These are phyloP conservation scores for Cladophialophora yegresii DNA, from an alignment of 2,329 filamentous ascomycete genomes.

Conservation along the genomic window DNA sequence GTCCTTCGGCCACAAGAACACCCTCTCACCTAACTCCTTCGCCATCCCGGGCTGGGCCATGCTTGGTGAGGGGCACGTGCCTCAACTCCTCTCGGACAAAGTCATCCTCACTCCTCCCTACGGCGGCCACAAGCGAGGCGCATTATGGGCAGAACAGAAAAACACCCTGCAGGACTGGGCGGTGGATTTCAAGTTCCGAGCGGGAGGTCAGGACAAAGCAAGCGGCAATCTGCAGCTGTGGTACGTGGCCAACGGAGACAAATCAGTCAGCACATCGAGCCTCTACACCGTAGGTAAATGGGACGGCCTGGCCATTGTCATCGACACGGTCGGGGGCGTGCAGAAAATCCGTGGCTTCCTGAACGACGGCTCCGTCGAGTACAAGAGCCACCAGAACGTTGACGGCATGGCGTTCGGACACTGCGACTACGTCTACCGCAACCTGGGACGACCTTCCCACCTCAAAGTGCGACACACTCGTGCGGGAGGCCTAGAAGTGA, in stretches of 20 bases:
- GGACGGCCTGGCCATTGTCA: conserved; percentile 82
- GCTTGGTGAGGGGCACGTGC: conserved; percentile 57
- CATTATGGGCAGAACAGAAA: conserved; percentile 72
- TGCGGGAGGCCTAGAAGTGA: conserved; percentile 67
- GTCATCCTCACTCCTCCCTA: conserved; percentile 86
- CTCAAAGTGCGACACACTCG: conserved; percentile 71
- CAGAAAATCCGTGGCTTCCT: conserved; percentile 86
- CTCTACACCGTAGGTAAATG: conserved; percentile 83
- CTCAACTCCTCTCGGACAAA: conserved; percentile 77
- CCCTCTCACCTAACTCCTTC: conserved; percentile 61
- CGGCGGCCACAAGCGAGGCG: conserved; percentile 80
- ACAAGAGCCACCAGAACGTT: conserved; percentile 71
- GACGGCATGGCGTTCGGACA: conserved; percentile 90
- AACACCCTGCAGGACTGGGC: conserved; percentile 66
- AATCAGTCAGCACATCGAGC: conserved; percentile 68
- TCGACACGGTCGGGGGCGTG: conserved; percentile 78
- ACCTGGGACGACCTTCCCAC: conserved; percentile 79
- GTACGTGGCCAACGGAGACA: conserved; percentile 72
- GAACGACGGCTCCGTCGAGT: conserved; percentile 85
- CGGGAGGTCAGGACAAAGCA: conserved; percentile 78
- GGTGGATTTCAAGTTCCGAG: conserved; percentile 83
- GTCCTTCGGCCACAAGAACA: conserved; percentile 42
- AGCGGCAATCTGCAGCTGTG: conserved; percentile 92
- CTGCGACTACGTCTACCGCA: conserved; percentile 87
- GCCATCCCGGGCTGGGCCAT: conserved; percentile 59